Conservation (phyloP, 2,329 filamentous ascomycete species). For the Aplosporella prunicola region DNA sequence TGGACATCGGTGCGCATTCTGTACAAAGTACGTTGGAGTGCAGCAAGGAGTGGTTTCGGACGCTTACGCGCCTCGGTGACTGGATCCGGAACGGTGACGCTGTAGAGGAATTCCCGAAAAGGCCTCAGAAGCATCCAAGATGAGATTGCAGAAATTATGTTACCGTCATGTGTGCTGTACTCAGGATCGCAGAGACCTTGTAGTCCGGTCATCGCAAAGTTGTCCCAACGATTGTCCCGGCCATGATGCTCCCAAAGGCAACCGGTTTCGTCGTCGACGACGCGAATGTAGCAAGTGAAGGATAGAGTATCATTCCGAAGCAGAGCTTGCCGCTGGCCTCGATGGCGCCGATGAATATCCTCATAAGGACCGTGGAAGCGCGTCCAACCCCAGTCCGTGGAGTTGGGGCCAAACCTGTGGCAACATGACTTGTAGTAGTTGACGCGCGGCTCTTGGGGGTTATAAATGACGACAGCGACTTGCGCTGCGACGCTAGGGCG, state of each 20-base stretch:
- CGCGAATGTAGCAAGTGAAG: constrained; percentile 52
- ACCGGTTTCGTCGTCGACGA: constrained; percentile 50
- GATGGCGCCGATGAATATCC: constrained; percentile 48
- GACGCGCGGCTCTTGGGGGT: constrained; percentile 52
- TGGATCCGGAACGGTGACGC: constrained; percentile 38
- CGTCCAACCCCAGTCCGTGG: constrained; percentile 55
- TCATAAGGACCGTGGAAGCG: constrained; percentile 51
- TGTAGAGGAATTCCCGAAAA: constrained; percentile 47
- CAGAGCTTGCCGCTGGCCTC: constrained; percentile 48
- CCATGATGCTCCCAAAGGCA: constrained; percentile 53
- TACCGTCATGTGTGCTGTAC: constrained; percentile 22
- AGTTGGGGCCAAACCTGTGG: constrained; percentile 50
- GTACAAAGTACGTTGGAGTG: constrained; percentile 44
- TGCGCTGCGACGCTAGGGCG: constrained; percentile 46
- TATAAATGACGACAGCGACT: constrained; percentile 53
- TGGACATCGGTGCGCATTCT: constrained; percentile 37
- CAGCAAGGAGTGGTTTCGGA: constrained; percentile 42
- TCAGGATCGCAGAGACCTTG: constrained; percentile 23
- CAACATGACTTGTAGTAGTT: constrained; percentile 46
- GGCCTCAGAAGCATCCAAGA: constrained; percentile 51
- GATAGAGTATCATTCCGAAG: constrained; percentile 52
- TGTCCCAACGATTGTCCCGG: constrained; percentile 47
- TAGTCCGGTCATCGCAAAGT: constrained; percentile 48
- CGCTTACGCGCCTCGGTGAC: constrained; percentile 35
- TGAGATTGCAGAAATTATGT: constrained; percentile 45